Base-by-base conservation (phyloP, 2,329 filamentous ascomycete genomes). In the Calonectria ilicicola region DNA sequence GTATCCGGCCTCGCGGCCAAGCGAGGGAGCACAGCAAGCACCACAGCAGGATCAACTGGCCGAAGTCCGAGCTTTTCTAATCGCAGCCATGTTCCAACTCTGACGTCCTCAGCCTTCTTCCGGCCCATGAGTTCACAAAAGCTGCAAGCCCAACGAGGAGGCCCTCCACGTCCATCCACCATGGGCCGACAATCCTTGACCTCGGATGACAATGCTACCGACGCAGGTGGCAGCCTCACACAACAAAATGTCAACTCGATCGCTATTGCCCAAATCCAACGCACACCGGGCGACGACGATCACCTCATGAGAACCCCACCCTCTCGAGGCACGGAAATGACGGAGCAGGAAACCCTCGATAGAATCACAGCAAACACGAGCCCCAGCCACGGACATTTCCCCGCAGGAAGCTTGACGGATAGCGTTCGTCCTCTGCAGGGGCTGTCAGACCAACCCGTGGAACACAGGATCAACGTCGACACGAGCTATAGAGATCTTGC, bases 81-180 rank as follows among this genome's bases (percentile, higher is more conserved):
- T 81, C 91, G 93, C 80, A 97, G 94, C 49, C 97, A 99, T 87
- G 95, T 98, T 23, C 96, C 97, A 1, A 95, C 94, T 2, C 87
- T 99, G 66, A 93, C 95, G 3, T 95, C 95, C 19, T 94, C 96
- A 80, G 96, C 95, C 67, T 98, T 99, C 86, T 98, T 98, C 82
- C 93, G 93, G 26, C 97, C 97, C 46, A 98, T 99, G 95, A 98
- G 96, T 85, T 98, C 96, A 27, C 95, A 98, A 83, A 93, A 95
- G 82, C 87, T 98, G 64, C 96, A 98, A 85, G 95, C 95, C 67
- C 97, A 98, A 84, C 90, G 96, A 82, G 92, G 80, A 75, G 91
- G 93, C 75, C 89, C 84, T 10, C 81, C 86, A 44, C 85, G 89
- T 26, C 86, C 87, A 7, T 77, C 83, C 17, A 86, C 84, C 26